phyloP scores from a whole-genome alignment of 192 early-diverging fungal species.

The Backusella tuberculispora region DNA sequence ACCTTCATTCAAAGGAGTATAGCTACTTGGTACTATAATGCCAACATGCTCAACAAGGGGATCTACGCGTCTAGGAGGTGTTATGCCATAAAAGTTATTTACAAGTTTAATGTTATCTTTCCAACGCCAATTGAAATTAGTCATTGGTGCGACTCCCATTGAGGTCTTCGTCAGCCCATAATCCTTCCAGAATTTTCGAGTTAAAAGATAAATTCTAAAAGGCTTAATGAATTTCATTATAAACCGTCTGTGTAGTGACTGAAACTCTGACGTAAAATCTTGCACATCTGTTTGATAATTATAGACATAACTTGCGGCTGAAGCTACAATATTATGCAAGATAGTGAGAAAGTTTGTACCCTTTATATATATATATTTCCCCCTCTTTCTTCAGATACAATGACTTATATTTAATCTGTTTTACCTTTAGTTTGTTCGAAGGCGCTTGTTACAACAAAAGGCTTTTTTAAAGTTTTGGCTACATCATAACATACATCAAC shows the following conservation, averaged over 20 bases:
- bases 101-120: constrained; percentile 26
- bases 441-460: constrained; percentile 32
- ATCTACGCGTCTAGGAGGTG: constrained; percentile 20
- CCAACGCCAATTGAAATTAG: neutral
- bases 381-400: neutral
- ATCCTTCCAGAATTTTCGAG: neutral
- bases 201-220: neutral
- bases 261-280: neutral
- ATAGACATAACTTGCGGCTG: neutral
- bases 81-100: constrained; percentile 30
- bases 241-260: neutral
- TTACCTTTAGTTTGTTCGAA: constrained; percentile 14
- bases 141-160: neutral
- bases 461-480: constrained; percentile 14
- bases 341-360: neutral
- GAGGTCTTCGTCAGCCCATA: neutral
- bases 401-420: neutral
- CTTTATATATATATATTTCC: neutral
- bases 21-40: constrained; percentile 30
- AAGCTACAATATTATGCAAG: neutral
- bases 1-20: constrained; percentile 13
- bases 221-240: neutral
- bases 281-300: neutral
- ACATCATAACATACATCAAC: constrained; percentile 22
- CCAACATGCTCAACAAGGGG: constrained; percentile 38